Percentiles rank a stretch among this genome's conserved stretches.
These are phyloP conservation scores for Apophysomyces sp. DNA, from an alignment of 371 early-diverging fungal genomes.

Conservation along the genomic window DNA sequence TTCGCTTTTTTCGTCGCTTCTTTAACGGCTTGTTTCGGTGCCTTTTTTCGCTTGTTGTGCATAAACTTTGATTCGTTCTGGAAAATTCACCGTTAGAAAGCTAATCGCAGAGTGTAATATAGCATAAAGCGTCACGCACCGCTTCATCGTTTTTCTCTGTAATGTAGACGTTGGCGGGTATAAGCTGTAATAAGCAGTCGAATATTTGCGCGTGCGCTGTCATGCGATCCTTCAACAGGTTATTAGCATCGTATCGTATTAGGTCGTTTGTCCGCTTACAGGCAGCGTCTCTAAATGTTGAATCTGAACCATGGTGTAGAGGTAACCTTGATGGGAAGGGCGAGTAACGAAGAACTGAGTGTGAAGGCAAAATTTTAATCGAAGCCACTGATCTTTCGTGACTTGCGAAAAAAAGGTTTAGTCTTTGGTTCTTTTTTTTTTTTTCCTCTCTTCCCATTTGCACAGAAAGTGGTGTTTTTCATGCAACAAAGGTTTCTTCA, in stretches of 20 bases:
- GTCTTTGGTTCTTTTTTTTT: no score
- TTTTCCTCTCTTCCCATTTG: no score
- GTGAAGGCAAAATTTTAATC: not conserved
- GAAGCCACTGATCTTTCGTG: not conserved
- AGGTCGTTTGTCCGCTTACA: conserved; percentile 4
- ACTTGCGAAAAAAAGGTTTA: not conserved
- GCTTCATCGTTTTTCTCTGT: conserved; percentile 53
- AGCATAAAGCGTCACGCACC: conserved; percentile 17
- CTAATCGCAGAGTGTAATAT: not conserved
- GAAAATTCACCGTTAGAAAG: not conserved
- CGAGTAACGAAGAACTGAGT: not conserved
- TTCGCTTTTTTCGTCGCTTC: conserved; percentile 78
- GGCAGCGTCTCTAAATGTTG: conserved; percentile 31
- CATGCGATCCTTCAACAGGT: conserved; percentile 54
- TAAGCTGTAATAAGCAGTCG: conserved; percentile 66
- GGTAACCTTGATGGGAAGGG: not conserved
- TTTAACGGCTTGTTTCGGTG: conserved; percentile 77
- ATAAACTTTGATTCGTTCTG: conserved; percentile 54
- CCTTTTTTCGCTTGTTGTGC: conserved; percentile 74
- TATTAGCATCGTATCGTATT: not conserved
- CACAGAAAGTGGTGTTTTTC: no score
- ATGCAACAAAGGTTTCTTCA: no score
- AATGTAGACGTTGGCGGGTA: conserved; percentile 75
- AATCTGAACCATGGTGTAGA: conserved; percentile 35
- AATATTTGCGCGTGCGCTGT: conserved; percentile 55